A percentile compares a stretch with the other conserved stretches of the same genome.
Evolutionary conservation across 1,139 yeast genomes (phyloP).

Genomic region (Pichia sorboxylosa): DNA sequence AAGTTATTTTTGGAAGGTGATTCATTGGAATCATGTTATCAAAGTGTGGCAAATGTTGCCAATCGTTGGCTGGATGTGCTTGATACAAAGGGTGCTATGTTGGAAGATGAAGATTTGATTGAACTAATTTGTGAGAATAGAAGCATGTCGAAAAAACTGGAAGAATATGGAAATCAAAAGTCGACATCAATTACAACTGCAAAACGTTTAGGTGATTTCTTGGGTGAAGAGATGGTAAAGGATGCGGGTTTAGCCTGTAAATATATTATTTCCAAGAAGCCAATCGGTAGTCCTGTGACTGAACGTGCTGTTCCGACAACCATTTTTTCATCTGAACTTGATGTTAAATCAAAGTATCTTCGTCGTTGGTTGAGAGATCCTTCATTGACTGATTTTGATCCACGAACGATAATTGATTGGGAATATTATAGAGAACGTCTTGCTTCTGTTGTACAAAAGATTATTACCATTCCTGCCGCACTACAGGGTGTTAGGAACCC

Average conservation of each 20-base stretch:
- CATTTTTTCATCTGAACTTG: slow-evolving; percentile 72
- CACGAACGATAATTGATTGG: slow-evolving; percentile 89
- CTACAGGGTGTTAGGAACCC: slow-evolving; percentile 84
- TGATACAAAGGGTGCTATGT: slow-evolving; percentile 73
- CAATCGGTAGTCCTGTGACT: slow-evolving; percentile 80
- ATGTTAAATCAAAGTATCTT: slow-evolving; percentile 50
- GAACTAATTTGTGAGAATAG: slow-evolving; percentile 93
- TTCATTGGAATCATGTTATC: slow-evolving; percentile 68
- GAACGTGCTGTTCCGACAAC: slow-evolving; percentile 97
- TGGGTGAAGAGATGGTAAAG: slow-evolving; percentile 96
- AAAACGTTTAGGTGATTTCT: slow-evolving; percentile 78
- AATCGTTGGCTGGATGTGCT: slow-evolving; percentile 92
- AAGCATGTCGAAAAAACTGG: slow-evolving; percentile 86
- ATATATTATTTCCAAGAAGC: slow-evolving; percentile 80
- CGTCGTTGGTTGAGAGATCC: slow-evolving; percentile 84
- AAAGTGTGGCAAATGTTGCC: slow-evolving; percentile 84
- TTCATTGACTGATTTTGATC: slow-evolving; percentile 70
- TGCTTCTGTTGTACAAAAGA: slow-evolving; percentile 88
- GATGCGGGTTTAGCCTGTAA: slow-evolving; percentile 95
- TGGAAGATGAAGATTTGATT: slow-evolving; percentile 89
- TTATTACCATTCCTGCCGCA: slow-evolving; percentile 96
- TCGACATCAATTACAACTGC: slow-evolving; percentile 96
- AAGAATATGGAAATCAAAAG: slow-evolving; percentile 82
- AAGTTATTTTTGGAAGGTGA: slow-evolving; percentile 81
- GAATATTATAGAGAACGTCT: slow-evolving; percentile 80